Conservation (phyloP, 2,329 filamentous ascomycete genomes). For the Gremmenia infestans region DNA sequence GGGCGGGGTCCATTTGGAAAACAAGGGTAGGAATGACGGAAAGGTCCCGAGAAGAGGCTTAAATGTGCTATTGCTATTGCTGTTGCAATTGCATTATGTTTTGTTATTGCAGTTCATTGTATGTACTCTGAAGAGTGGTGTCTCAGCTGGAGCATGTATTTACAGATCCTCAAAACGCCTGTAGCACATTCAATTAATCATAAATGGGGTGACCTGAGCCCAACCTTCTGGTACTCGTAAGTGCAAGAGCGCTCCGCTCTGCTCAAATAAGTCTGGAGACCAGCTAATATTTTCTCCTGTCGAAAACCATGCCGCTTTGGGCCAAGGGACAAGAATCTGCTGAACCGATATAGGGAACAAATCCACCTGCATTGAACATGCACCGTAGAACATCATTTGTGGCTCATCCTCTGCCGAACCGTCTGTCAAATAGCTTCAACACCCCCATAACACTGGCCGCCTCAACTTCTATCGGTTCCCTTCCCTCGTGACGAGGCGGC, state of each 20-base stretch:
- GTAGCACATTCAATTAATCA: background rate
- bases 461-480: slow-evolving; percentile 69
- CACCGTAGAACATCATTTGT: background rate
- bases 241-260: background rate
- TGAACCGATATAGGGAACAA: too few relatives aligned
- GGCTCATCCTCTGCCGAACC: slow-evolving; percentile 52
- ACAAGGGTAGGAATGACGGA: background rate
- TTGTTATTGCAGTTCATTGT: background rate
- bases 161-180: background rate
- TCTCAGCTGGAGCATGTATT: background rate
- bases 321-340: too few relatives aligned
- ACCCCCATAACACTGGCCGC: slow-evolving; percentile 82
- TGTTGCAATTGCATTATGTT: background rate
- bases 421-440: slow-evolving; percentile 73
- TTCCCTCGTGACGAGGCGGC: slow-evolving; percentile 34
- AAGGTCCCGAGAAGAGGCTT: background rate
- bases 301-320: too few relatives aligned
- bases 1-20: background rate
- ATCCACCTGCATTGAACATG: background rate
- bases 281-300: too few relatives aligned
- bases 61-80: background rate
- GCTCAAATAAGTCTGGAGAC: too few relatives aligned
- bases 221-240: background rate
- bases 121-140: background rate
- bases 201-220: background rate